Conservation (phyloP, 192 early-diverging fungal species). For the Umbelopsis isabellina region DNA sequence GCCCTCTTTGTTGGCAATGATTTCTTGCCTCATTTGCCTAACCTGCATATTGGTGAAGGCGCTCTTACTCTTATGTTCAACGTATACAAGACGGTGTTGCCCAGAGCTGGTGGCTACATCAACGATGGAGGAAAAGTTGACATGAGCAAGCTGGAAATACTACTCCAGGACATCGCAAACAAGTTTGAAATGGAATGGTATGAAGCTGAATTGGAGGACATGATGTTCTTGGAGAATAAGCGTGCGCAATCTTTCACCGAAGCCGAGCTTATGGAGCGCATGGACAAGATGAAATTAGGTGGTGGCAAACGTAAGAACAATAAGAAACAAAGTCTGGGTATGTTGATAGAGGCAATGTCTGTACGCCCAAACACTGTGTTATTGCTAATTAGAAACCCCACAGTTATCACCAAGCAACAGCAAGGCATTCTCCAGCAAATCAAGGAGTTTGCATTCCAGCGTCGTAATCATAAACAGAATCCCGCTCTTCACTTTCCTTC, state of each 20-base stretch:
- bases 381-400: neutral
- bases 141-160: constrained; percentile 58
- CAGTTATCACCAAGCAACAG: constrained; percentile 47
- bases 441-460: constrained; percentile 48
- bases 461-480: neutral
- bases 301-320: constrained; percentile 13
- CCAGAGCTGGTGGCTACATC: constrained; percentile 82
- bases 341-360: neutral
- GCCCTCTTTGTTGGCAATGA: constrained; percentile 98
- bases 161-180: constrained; percentile 65
- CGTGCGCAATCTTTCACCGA: constrained; percentile 42
- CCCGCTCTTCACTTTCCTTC: constrained; percentile 48
- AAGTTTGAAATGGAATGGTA: constrained; percentile 53
- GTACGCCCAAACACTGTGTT: neutral
- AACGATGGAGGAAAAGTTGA: constrained; percentile 80
- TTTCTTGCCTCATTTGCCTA: constrained; percentile 93
- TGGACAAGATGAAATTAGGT: constrained; percentile 31
- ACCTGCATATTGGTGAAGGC: constrained; percentile 92
- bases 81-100: constrained; percentile 67
- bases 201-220: constrained; percentile 49
- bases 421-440: constrained; percentile 52
- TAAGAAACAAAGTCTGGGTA: constrained; percentile 22
- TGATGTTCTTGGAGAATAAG: constrained; percentile 52
- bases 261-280: constrained; percentile 22
- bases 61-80: constrained; percentile 74